Evolutionary conservation across 2,329 filamentous ascomycete species (phyloP), one percentile per base, ranked within the genome.

Genomic region (Penicillium occitanis): DNA sequence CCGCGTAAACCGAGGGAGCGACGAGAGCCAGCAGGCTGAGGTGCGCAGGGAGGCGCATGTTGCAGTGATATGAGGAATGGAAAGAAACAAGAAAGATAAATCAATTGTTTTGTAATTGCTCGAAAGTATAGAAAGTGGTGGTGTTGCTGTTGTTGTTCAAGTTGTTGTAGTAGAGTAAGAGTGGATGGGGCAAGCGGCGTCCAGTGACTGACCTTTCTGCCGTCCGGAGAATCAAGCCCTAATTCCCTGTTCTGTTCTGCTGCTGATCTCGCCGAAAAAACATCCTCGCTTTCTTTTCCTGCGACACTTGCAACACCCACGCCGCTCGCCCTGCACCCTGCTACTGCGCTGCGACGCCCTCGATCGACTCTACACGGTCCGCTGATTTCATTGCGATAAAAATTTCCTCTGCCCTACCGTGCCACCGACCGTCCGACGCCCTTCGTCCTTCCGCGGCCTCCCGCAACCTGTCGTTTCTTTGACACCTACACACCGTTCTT

Each of bases 1-100:
- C 84, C 33, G 85, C 85, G 40, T 72, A 73, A 50, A 73, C 72
- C n/a, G 75, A 74, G 55, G 77, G 68, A 37, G 77, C 71, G 37
- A 74, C 72, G 6, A 75, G 75, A 19, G 73, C 77, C 70, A 79
- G 70, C 67, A 80, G 71, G 64, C 74, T 74, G 57, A 80, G 73
- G 63, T 75, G 74, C 68, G 75, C 71, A 60, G 72, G 72, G 69
- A 78, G 69, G 71, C 77, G 74, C 79, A 81, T 80, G 25, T 10
- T 44, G 28, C 2, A 48, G 22, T 6, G 7, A 6, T 28, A 13
- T 28, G 22, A 30, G 13, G 17, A 51, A 17, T 28, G 7, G 22
- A 28, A 22, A 7, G 25, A 14, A n/a, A 48, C 10, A 25, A 30
- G 19, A 30, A 51, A 25, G 35, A 25, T 25, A 25, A 30, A 50